Evolutionary conservation across 306 rosid species (phyloP).

Genomic region (Medicago arabica): DNA sequence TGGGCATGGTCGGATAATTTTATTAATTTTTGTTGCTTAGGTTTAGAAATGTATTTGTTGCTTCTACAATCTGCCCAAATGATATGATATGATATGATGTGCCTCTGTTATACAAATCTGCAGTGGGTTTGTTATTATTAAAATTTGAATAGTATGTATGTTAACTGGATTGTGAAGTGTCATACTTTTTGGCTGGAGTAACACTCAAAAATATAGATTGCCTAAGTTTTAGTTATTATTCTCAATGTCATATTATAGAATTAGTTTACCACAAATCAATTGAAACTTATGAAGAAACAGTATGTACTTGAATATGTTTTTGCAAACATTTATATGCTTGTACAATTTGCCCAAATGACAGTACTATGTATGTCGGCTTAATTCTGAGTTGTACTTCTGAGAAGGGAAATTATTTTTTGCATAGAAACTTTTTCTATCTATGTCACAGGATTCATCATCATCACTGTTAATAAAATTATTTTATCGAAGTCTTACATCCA

Average conservation of each 20-base stretch:
- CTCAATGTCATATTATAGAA: not conserved
- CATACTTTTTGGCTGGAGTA: constrained; percentile 3
- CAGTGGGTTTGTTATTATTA: not conserved
- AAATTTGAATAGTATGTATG: constrained; percentile 19
- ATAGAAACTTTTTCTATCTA: not conserved
- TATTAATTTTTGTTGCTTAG: constrained; percentile 18
- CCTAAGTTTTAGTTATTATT: constrained; percentile 8
- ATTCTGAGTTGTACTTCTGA: constrained; percentile 17
- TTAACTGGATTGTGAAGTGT: not conserved
- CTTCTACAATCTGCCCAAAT: constrained; percentile 10
- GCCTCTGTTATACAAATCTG: not conserved
- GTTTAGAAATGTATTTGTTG: not conserved
- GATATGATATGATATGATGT: constrained; percentile 9
- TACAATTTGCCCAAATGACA: constrained; percentile 5
- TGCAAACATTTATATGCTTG: constrained; percentile 9
- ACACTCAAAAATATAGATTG: not conserved
- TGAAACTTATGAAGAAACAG: constrained; percentile 17
- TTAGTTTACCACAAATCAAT: not conserved
- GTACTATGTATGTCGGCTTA: not conserved
- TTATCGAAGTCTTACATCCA: not conserved
- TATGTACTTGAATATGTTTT: constrained; percentile 21
- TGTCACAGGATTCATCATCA: not conserved
- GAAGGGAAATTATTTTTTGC: not conserved
- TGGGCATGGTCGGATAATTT: not conserved
- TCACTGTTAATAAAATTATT: not conserved